Percentiles rank a stretch among this genome's conserved stretches.
These are phyloP conservation scores for Xylaria sp. DNA, from an alignment of 2,329 filamentous ascomycete genomes.

Conservation along the genomic window DNA sequence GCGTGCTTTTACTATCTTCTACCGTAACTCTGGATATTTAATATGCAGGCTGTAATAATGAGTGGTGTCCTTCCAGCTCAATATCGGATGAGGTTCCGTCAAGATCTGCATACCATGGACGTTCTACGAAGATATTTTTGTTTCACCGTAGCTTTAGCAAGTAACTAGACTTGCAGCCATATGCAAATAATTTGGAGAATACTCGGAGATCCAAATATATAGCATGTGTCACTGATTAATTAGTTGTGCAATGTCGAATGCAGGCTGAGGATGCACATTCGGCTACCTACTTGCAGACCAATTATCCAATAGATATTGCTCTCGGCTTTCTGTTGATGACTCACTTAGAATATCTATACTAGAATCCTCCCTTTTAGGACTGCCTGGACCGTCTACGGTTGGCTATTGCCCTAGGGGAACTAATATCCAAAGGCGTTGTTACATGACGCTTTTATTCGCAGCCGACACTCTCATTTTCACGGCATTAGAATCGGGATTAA, in stretches of 20 bases:
- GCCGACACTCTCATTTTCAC: background rate
- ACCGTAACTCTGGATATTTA: background rate
- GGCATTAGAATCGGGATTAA: background rate
- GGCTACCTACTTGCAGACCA: conserved; percentile 16
- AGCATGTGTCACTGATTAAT: conserved; percentile 1
- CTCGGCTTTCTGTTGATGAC: background rate
- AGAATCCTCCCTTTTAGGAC: background rate
- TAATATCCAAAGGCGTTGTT: background rate
- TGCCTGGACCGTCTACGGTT: background rate
- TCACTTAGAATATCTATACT: background rate
- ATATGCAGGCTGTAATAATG: conserved; percentile 6
- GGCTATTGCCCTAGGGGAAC: background rate
- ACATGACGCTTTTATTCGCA: background rate
- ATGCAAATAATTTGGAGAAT: background rate
- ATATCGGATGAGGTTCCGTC: background rate
- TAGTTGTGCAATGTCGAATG: conserved; percentile 23
- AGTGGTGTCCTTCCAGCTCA: background rate
- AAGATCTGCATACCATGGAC: background rate
- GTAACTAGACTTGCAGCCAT: background rate
- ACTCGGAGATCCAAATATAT: background rate
- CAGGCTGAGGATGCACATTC: conserved; percentile 23
- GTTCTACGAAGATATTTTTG: background rate
- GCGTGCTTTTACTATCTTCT: background rate
- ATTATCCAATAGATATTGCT: background rate
- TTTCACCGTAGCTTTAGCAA: background rate